Percentiles rank a stretch among this genome's conserved stretches.
Evolutionary conservation across 2,329 filamentous ascomycete species (phyloP).

Genomic region (Endoconidiophora polonica): DNA sequence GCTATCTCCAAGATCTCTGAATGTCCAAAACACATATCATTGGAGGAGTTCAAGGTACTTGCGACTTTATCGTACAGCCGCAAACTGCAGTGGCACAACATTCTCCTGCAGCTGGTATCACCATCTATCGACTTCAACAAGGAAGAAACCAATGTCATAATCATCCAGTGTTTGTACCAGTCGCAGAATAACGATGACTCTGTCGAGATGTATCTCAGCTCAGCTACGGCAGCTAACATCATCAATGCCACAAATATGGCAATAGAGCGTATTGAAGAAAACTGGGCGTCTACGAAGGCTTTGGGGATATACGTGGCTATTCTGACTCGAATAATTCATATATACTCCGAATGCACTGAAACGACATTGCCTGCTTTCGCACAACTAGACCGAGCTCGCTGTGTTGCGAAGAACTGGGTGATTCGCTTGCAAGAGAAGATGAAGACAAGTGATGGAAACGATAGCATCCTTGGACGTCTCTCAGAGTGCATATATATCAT

Average conservation of each 20-base stretch:
- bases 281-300: conserved; percentile 32
- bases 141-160: conserved; percentile 27
- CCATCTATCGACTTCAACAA: conserved; percentile 34
- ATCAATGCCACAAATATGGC: conserved; percentile 17
- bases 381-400: no score
- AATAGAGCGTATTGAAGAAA: conserved; percentile 25
- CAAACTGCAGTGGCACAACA: conserved; percentile 37
- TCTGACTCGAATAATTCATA: conserved; percentile 23
- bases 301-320: conserved; percentile 26
- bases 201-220: conserved; percentile 17
- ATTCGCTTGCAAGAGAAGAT: no score
- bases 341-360: not conserved
- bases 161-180: conserved; percentile 34
- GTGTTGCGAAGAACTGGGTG: no score
- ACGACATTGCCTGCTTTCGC: no score
- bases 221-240: conserved; percentile 21
- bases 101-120: conserved; percentile 31
- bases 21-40: conserved; percentile 31
- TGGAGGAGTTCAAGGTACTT: conserved; percentile 39
- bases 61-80: conserved; percentile 29
- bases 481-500: no score
- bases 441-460: no score
- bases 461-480: no score
- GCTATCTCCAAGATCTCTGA: conserved; percentile 31
- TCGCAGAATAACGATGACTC: conserved; percentile 21